Evolutionary conservation across 768 basidiomycete species (phyloP).

Genomic region (Pisolithus tinctorius): DNA sequence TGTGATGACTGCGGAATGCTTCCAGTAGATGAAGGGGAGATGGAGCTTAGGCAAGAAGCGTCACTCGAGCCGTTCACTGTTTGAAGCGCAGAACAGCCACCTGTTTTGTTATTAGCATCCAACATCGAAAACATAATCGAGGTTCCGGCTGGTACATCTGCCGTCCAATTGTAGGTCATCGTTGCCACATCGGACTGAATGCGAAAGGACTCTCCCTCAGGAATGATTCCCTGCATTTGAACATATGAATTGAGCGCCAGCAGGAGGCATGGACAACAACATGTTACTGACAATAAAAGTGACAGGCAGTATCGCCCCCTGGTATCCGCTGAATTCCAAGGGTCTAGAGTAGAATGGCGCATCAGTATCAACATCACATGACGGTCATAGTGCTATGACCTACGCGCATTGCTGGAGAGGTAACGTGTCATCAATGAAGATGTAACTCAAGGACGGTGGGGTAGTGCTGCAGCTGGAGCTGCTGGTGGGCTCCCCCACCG

Average conservation of each 20-base stretch:
- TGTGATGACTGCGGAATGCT: no score
- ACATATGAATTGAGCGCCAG: not conserved
- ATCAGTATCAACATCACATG: not conserved
- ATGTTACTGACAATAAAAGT: no score
- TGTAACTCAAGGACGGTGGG: constrained; percentile 49
- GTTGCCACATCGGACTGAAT: constrained; percentile 34
- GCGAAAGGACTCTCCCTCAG: constrained; percentile 48
- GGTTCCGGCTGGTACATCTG: constrained; percentile 30
- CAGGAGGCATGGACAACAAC: not conserved
- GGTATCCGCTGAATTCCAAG: no score
- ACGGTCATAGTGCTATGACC: constrained; percentile 6
- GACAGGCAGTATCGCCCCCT: no score
- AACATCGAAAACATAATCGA: constrained; percentile 1
- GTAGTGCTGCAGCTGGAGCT: constrained; percentile 4
- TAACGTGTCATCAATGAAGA: constrained; percentile 43
- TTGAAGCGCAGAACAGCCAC: constrained; percentile 52
- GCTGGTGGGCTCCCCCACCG: no score
- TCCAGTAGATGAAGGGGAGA: no score
- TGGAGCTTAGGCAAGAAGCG: no score
- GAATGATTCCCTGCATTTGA: constrained; percentile 48
- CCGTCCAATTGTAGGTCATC: constrained; percentile 43
- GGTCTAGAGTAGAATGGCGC: not conserved
- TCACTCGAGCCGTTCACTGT: constrained; percentile 35
- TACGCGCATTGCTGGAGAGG: constrained; percentile 24
- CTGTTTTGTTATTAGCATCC: constrained; percentile 43